A percentile compares a stretch with the other conserved stretches of the same genome.
Conservation (phyloP, 2,329 filamentous ascomycete species). For the Fusarium nurragi region DNA sequence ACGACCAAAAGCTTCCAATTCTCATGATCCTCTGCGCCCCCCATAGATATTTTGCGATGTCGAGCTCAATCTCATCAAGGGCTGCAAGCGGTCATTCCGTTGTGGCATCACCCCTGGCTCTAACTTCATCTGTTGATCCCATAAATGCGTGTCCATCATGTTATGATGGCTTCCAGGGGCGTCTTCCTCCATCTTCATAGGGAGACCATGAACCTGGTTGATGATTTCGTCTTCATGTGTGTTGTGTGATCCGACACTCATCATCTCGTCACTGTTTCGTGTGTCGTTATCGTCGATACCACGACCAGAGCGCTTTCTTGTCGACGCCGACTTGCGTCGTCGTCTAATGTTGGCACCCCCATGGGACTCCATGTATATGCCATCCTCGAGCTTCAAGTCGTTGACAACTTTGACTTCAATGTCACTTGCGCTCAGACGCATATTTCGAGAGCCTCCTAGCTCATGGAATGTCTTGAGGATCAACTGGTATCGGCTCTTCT, state of each 20-base stretch:
- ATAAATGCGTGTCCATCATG: slow-evolving; percentile 46
- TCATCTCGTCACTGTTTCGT: slow-evolving; percentile 54
- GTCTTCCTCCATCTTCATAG: slow-evolving; percentile 43
- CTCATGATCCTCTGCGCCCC: slow-evolving; percentile 36
- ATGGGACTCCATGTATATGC: slow-evolving; percentile 53
- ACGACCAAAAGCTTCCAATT: not conserved
- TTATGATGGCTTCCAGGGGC: slow-evolving; percentile 33
- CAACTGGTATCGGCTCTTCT: slow-evolving; percentile 55
- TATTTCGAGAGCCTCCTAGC: slow-evolving; percentile 58
- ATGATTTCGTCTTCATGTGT: slow-evolving; percentile 50
- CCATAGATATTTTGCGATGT: slow-evolving; percentile 36
- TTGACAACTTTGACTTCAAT: slow-evolving; percentile 61
- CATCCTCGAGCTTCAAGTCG: slow-evolving; percentile 53
- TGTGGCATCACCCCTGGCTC: slow-evolving; percentile 39
- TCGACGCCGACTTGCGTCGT: slow-evolving; percentile 53
- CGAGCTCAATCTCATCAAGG: slow-evolving; percentile 37
- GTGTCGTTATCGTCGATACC: slow-evolving; percentile 38
- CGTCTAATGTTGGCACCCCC: slow-evolving; percentile 51
- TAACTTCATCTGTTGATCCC: slow-evolving; percentile 47
- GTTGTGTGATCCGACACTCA: slow-evolving; percentile 48
- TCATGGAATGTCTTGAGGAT: slow-evolving; percentile 59
- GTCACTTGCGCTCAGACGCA: slow-evolving; percentile 60
- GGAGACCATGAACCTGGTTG: slow-evolving; percentile 45
- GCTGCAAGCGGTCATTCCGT: slow-evolving; percentile 36
- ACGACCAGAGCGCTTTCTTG: slow-evolving; percentile 43